Evolutionary conservation across 108 stramenopile genomes (phyloP), one percentile per base, ranked within the genome.

Genomic region (Cyclotella distinguenda): DNA sequence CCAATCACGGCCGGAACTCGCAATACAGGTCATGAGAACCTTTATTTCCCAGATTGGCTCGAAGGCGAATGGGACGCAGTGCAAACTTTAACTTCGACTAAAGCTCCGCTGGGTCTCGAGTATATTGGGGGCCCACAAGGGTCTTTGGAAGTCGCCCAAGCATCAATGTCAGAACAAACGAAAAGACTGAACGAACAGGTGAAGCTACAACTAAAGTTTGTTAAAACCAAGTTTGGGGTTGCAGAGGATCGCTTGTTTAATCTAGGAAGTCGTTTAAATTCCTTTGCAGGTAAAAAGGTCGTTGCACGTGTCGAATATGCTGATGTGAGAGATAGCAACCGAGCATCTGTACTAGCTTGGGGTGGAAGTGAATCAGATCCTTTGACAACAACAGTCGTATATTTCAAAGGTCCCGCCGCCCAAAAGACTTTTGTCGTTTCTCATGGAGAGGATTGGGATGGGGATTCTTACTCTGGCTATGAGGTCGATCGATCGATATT

Each of bases 351-450:
- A 30, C 35, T 88, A 60, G 81, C 82, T 5, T 47, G 82, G 15
- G 90, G 90, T 45, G 90, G 87, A 9, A 78, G 54, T 10, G 78
- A 84, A 31, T 66, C 77, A 6, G 86, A 88, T 71, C 90, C 90
- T 3, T 55, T 91, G 10, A 81, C 77, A 67, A 92, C 90, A 3
- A 89, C 86, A 9, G 19, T 92, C 3, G 79, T 84, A 1, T 80
- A 82, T 44, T 92, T 87, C 77, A 87, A 87, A 54, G 90, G 90
- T 16, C 90, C 90, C 1, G 90, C 87, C 9, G 90, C 88, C 9
- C 90, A 92, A 52, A 92, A 89, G 55, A 83, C 76, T 16, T 92
- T 89, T 70, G 73, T 87, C 6, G 62, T 83, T 30, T 70, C 82
- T 7, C 85, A 85, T 62, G 84, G 76, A n/a, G 48, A 66, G 36